A percentile compares a stretch with the other conserved stretches of the same genome.
phyloP scores from a whole-genome alignment of 2,329 filamentous ascomycete genomes.

The Lasiodiplodia gonubiensis region DNA sequence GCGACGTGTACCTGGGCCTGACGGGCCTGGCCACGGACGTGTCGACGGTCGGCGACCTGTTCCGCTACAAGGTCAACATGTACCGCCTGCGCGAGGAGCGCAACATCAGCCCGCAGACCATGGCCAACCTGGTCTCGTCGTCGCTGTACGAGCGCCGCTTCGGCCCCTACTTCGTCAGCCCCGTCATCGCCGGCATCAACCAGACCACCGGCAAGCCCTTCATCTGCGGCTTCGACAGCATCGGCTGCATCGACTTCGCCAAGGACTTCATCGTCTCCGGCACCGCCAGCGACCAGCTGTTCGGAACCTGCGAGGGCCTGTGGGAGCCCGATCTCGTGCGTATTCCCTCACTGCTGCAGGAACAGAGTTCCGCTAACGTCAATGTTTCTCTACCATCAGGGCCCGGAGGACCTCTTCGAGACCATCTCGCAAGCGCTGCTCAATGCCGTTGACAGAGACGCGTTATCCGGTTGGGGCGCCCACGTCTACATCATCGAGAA shows the following conservation, averaged over 20 bases:
- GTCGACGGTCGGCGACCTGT: conserved; percentile 90
- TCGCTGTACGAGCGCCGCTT: conserved; percentile 95
- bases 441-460: conserved; percentile 95
- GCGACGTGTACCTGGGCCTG: conserved; percentile 91
- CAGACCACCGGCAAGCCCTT: conserved; percentile 93
- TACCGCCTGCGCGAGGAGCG: conserved; percentile 98
- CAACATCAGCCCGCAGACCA: conserved; percentile 89
- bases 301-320: conserved; percentile 96
- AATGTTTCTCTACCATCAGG: conserved; percentile 54
- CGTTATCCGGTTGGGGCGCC: conserved; percentile 95
- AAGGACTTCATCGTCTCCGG: conserved; percentile 99
- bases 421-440: conserved; percentile 95
- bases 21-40: conserved; percentile 97
- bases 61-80: conserved; percentile 99
- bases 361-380: conserved; percentile 28
- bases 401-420: conserved; percentile 94
- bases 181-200: conserved; percentile 93
- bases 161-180: conserved; percentile 94
- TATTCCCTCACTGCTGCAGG: background rate
- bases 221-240: conserved; percentile 98
- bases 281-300: conserved; percentile 95
- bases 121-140: conserved; percentile 88
- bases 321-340: conserved; percentile 97
- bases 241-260: conserved; percentile 98
- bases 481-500: conserved; percentile 99